These are phyloP conservation scores for Dictyostelium citrinum DNA, from an alignment of 78 protist genomes.

Conservation along the genomic window DNA sequence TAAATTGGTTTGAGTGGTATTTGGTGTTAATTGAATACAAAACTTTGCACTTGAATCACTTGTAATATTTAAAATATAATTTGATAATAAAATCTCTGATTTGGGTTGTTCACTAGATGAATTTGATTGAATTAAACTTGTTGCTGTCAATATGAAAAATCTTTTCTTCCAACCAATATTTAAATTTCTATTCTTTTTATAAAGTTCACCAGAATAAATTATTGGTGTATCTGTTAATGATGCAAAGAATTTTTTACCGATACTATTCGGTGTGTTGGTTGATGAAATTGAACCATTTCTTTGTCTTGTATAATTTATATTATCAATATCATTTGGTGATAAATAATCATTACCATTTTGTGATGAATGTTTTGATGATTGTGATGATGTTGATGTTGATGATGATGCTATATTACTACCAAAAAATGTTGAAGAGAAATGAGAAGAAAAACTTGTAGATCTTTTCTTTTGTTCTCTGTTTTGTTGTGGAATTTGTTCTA, in stretches of 20 bases:
- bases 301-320: neutral
- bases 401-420: neutral
- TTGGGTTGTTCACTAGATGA: neutral
- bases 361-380: neutral
- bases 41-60: neutral
- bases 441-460: neutral
- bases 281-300: neutral
- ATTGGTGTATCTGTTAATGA: conserved; percentile 32
- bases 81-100: neutral
- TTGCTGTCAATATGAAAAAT: conserved; percentile 32
- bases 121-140: conserved; percentile 1
- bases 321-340: neutral
- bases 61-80: conserved; percentile 1
- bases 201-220: conserved; percentile 47
- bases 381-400: neutral
- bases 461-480: neutral
- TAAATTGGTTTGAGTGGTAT: neutral
- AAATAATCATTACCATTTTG: neutral
- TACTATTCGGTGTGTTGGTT: neutral
- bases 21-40: conserved; percentile 19
- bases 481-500: neutral
- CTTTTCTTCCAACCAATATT: conserved; percentile 52
- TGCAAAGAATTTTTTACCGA: neutral
- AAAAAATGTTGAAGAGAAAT: too few relatives aligned
- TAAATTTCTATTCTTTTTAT: conserved; percentile 45